Evolutionary conservation across 2,329 filamentous ascomycete genomes (phyloP).

Genomic region (Penicillium sp.): DNA sequence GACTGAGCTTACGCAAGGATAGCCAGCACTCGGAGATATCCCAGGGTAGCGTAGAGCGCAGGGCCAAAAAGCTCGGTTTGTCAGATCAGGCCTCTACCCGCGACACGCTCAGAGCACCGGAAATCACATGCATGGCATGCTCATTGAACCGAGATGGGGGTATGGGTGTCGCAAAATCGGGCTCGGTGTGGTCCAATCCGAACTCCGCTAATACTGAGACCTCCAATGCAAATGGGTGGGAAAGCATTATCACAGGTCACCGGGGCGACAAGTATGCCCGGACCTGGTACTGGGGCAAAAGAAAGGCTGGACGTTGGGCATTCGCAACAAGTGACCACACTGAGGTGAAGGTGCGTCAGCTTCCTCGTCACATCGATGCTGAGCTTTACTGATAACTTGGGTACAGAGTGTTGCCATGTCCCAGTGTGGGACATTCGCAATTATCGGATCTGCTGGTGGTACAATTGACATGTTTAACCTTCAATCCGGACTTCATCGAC

Average conservation of each 20-base stretch:
- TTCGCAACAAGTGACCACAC: constrained; percentile 78
- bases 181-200: constrained; percentile 76
- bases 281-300: constrained; percentile 98
- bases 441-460: constrained; percentile 78
- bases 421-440: constrained; percentile 85
- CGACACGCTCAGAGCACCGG: constrained; percentile 68
- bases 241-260: constrained; percentile 92
- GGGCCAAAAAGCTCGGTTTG: constrained; percentile 64
- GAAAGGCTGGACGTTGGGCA: constrained; percentile 86
- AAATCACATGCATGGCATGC: constrained; percentile 85
- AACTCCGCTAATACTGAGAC: constrained; percentile 62
- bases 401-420: constrained; percentile 75
- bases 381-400: constrained; percentile 4
- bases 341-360: constrained; percentile 56
- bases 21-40: constrained; percentile 91
- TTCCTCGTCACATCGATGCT: background rate
- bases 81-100: constrained; percentile 11
- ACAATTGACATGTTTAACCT: constrained; percentile 93
- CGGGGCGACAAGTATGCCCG: constrained; percentile 75
- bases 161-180: constrained; percentile 75
- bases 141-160: constrained; percentile 92
- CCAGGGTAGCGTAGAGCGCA: constrained; percentile 80
- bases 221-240: constrained; percentile 83
- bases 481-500: constrained; percentile 83
- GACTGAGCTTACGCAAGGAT: constrained; percentile 89